Conservation (phyloP, 225 moss, liverwort and hornwort species). For the Pseudisothecium myosuroides region DNA sequence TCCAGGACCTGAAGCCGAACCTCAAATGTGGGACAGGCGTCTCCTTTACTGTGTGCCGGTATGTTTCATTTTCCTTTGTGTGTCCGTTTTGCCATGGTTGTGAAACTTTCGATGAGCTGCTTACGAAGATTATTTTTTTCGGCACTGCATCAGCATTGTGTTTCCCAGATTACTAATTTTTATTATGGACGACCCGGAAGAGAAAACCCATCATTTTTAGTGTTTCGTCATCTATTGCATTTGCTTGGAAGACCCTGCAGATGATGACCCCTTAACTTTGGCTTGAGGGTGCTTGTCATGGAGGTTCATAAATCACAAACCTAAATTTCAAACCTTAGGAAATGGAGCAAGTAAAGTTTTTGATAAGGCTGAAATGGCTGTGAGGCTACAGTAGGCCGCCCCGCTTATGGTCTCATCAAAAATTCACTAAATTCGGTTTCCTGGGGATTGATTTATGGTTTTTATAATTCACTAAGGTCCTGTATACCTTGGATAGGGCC, state of each 20-base stretch:
- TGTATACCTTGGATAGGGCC: neutral
- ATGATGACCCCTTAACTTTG: neutral
- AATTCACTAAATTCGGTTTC: neutral
- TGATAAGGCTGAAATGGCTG: neutral
- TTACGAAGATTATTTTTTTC: neutral
- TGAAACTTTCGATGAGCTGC: neutral
- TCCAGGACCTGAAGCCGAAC: constrained; percentile 22
- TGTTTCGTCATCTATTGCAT: neutral
- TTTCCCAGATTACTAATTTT: neutral
- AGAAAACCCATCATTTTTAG: neutral
- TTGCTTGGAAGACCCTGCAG: neutral
- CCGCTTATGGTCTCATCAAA: neutral
- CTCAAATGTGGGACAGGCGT: constrained; percentile 76
- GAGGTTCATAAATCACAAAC: neutral
- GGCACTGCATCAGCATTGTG: neutral
- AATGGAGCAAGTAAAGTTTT: neutral
- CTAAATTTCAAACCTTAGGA: neutral
- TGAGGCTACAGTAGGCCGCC: neutral
- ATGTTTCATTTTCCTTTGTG: neutral
- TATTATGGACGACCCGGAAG: neutral
- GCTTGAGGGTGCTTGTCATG: neutral
- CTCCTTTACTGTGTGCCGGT: constrained; percentile 93
- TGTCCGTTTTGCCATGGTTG: neutral
- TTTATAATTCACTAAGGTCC: neutral
- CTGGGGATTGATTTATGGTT: neutral